Conservation (phyloP, 1,284 basidiomycete species). For the Fistulinella cinereoalba region DNA sequence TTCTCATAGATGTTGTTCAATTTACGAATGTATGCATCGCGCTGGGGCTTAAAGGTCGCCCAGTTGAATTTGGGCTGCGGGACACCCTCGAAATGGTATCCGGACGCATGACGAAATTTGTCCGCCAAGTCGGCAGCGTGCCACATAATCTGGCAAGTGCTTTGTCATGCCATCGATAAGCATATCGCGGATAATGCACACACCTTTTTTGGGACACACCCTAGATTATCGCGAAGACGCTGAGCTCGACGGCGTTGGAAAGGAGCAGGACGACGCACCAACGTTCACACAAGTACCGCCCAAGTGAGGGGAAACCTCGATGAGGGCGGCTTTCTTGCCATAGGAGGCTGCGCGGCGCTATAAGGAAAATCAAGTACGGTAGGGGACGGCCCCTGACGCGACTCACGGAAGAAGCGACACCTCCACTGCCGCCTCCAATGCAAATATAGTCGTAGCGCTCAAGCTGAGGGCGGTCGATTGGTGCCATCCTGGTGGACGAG, state of each 20-base stretch:
- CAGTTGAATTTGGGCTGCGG: constrained; percentile 77
- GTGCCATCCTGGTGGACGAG: constrained; percentile 56
- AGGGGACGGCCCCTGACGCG: not conserved
- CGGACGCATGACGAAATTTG: constrained; percentile 73
- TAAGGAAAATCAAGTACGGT: not conserved
- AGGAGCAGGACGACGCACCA: constrained; percentile 48
- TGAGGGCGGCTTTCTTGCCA: constrained; percentile 90
- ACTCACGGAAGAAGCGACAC: constrained; percentile 69
- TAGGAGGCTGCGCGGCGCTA: constrained; percentile 86
- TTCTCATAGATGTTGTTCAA: constrained; percentile 92
- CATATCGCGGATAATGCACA: constrained; percentile 7
- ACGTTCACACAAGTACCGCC: constrained; percentile 98
- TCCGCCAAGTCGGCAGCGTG: constrained; percentile 94
- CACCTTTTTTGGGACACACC: constrained; percentile 88
- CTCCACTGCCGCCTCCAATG: constrained; percentile 84
- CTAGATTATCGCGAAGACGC: constrained; percentile 37
- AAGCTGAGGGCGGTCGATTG: constrained; percentile 57
- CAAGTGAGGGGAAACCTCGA: constrained; percentile 75
- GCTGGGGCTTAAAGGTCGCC: constrained; percentile 88
- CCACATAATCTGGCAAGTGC: constrained; percentile 87
- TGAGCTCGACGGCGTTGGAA: constrained; percentile 1
- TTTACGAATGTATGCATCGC: constrained; percentile 91
- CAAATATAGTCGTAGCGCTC: constrained; percentile 74
- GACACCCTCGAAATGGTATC: constrained; percentile 74
- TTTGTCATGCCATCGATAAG: constrained; percentile 2